phyloP scores from a whole-genome alignment of 2,329 filamentous ascomycete genomes.

The Botrytis elliptica region DNA sequence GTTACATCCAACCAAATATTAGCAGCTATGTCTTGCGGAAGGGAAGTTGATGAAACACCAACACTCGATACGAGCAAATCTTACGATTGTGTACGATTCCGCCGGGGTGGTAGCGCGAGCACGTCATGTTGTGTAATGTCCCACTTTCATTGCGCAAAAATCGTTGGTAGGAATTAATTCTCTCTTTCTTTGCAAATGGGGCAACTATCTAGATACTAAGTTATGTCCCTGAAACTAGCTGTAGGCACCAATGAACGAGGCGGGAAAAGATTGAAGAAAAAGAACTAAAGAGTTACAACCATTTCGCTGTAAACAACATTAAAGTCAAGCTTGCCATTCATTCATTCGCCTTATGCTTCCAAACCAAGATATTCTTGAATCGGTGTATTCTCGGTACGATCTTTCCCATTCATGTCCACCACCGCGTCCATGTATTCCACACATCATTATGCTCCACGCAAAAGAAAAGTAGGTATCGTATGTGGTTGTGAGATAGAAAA shows the following conservation, averaged over 20 bases:
- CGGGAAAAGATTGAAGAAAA: conserved; percentile 23
- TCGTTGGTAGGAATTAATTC: neutral
- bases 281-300: conserved; percentile 23
- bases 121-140: conserved; percentile 5
- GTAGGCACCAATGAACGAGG: conserved; percentile 11
- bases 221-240: conserved; percentile 1
- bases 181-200: neutral
- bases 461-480: conserved; percentile 35
- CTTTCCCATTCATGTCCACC: conserved; percentile 24
- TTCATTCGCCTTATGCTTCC: conserved; percentile 30
- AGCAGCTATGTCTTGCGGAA: conserved; percentile 2
- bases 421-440: conserved; percentile 27
- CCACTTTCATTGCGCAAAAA: neutral
- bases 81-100: conserved; percentile 17
- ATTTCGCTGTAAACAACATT: conserved; percentile 18
- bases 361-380: conserved; percentile 13
- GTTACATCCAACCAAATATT: neutral
- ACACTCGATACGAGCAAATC: conserved; percentile 16
- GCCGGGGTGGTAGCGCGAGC: conserved; percentile 6
- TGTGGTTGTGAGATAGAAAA: conserved; percentile 27
- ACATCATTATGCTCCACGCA: conserved; percentile 29
- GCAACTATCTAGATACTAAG: conserved; percentile 17
- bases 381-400: conserved; percentile 6
- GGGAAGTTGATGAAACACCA: conserved; percentile 4
- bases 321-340: conserved; percentile 18